Evolutionary conservation across 495 filamentous ascomycete genomes (phyloP).

Genomic region (Tetracladium marchalianum): DNA sequence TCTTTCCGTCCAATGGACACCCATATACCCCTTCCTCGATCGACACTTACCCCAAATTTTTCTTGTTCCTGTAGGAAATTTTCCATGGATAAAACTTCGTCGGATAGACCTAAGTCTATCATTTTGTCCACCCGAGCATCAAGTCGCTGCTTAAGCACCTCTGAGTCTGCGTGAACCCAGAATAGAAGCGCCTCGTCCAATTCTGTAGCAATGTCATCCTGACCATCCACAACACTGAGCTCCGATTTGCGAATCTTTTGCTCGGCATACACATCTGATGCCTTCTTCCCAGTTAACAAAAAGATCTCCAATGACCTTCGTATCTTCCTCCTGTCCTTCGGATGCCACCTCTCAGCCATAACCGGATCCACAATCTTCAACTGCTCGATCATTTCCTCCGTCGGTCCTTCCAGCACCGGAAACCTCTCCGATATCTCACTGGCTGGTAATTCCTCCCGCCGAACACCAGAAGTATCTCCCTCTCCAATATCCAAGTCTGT

Average conservation of each 20-base stretch:
- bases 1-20: slow-evolving; percentile 95
- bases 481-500: slow-evolving; percentile 48
- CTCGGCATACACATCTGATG: slow-evolving; percentile 81
- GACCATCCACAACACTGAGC: slow-evolving; percentile 10
- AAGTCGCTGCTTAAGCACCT: slow-evolving; percentile 57
- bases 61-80: slow-evolving; percentile 38
- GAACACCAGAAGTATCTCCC: slow-evolving; percentile 23
- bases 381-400: slow-evolving; percentile 59
- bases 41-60: slow-evolving; percentile 42
- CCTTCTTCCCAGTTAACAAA: slow-evolving; percentile 63
- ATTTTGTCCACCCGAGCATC: slow-evolving; percentile 73
- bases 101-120: slow-evolving; percentile 59
- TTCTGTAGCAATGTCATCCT: slow-evolving; percentile 6
- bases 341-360: slow-evolving; percentile 91
- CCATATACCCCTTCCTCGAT: slow-evolving; percentile 79
- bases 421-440: slow-evolving; percentile 30
- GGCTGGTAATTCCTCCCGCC: slow-evolving; percentile 11
- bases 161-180: slow-evolving; percentile 72
- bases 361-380: slow-evolving; percentile 73
- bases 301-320: slow-evolving; percentile 83
- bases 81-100: slow-evolving; percentile 55
- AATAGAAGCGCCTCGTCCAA: slow-evolving; percentile 67
- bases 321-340: slow-evolving; percentile 84
- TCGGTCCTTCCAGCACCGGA: slow-evolving; percentile 61
- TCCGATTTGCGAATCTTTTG: slow-evolving; percentile 35